These are phyloP conservation scores for Phoma sp. DNA, from an alignment of 2,329 filamentous ascomycete genomes.

Conservation along the genomic window DNA sequence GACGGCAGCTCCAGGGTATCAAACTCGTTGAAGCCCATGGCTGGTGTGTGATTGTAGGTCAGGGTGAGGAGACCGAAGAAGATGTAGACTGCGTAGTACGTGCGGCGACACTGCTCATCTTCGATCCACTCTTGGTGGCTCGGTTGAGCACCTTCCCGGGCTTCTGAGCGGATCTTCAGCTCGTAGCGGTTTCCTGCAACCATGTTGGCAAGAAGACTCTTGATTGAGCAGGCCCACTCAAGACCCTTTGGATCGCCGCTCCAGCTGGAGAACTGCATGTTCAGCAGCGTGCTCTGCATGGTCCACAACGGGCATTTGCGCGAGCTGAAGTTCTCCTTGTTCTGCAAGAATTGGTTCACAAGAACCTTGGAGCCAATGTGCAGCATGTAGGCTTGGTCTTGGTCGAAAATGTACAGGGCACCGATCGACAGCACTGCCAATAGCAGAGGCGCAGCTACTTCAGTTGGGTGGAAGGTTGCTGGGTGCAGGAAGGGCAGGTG, in stretches of 20 bases:
- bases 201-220: conserved; percentile 98
- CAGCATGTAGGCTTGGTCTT: conserved; percentile 94
- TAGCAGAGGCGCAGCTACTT: conserved; percentile 81
- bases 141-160: conserved; percentile 76
- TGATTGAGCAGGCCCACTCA: conserved; percentile 99
- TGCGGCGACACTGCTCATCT: conserved; percentile 94
- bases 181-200: conserved; percentile 97
- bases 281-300: conserved; percentile 95
- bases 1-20: conserved; percentile 92
- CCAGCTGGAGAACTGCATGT: conserved; percentile 99
- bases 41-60: conserved; percentile 97
- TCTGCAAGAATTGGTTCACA: conserved; percentile 95
- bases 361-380: conserved; percentile 98
- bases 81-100: conserved; percentile 98
- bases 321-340: conserved; percentile 98
- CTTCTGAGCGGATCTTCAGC: conserved; percentile 89
- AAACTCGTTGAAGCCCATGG: conserved; percentile 98
- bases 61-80: conserved; percentile 96
- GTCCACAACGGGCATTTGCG: conserved; percentile 97
- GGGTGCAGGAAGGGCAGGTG: conserved; percentile 96
- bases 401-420: conserved; percentile 94
- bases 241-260: conserved; percentile 96
- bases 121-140: conserved; percentile 92
- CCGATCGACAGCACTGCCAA: conserved; percentile 94
- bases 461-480: conserved; percentile 82